Conservation (phyloP, 2,329 filamentous ascomycete genomes). For the Ambrosiella cleistominuta region DNA sequence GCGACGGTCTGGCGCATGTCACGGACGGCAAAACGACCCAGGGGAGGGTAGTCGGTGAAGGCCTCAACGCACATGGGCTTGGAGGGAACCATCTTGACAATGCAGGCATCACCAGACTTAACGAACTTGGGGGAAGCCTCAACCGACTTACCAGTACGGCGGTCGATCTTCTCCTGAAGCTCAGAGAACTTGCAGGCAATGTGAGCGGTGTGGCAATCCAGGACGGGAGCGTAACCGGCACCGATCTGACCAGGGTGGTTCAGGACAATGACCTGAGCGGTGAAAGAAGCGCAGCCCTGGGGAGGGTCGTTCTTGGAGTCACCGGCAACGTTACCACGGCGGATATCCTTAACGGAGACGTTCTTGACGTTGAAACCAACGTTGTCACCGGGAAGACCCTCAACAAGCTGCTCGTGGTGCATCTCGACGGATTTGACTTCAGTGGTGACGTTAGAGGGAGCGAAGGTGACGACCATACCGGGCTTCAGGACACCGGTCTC, state of each 20-base stretch:
- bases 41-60: constrained; percentile 98
- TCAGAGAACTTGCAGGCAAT: constrained; percentile 99
- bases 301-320: constrained; percentile 99
- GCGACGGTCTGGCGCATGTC: constrained; percentile 88
- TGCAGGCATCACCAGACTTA: constrained; percentile 99
- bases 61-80: constrained; percentile 99
- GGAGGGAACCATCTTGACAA: constrained; percentile 99
- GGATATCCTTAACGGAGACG: constrained; percentile 99
- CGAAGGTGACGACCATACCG: constrained; percentile 93
- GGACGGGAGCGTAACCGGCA: constrained; percentile 96
- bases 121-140: constrained; percentile 95
- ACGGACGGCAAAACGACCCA: constrained; percentile 99
- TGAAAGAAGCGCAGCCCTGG: constrained; percentile 77
- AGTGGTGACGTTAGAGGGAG: constrained; percentile 96
- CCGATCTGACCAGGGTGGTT: constrained; percentile 99
- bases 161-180: constrained; percentile 99
- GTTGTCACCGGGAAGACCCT: constrained; percentile 98
- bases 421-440: constrained; percentile 99
- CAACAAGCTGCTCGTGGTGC: constrained; percentile 96
- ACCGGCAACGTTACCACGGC: constrained; percentile 98
- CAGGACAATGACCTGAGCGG: constrained; percentile 98
- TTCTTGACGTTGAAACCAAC: constrained; percentile 99
- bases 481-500: constrained; percentile 95
- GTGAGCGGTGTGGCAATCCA: constrained; percentile 99
- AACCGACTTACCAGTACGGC: constrained; percentile 96